Evolutionary conservation across 225 moss, liverwort and hornwort species (phyloP), one percentile per base, ranked within the genome.

Genomic region (Thuidium tamariscinum): DNA sequence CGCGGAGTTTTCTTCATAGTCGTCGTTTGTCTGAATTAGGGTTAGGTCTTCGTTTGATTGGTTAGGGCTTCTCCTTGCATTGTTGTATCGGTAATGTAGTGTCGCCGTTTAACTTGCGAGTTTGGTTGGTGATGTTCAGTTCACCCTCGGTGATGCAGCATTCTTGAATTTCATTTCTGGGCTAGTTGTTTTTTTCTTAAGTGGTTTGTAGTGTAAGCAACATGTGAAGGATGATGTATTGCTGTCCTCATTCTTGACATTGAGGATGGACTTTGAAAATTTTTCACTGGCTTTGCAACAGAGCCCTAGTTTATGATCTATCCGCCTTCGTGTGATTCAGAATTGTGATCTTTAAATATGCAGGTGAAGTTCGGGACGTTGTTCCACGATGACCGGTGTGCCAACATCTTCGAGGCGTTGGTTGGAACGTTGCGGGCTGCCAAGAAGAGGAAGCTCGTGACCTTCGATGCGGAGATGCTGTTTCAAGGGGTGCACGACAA

Each of bases 401-500:
- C 97, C 51, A 96, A 97, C 87, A 88, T 97, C 60, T 97, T 97
- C 65, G 97, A 97, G 84, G 97, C 97, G 13, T 92, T 97, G 59
- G 94, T 97, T 41, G 97, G 97, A 41, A 97, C 97, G 22, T 93
- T 97, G 39, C 92, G 97, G 63, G 97, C 97, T 56, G 97, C 96
- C 79, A 97, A 96, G 92, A 97, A 97, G 89, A 91, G 95, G 84
- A 97, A 97, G 76, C 89, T 97, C 36, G 37, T 97, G 37, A 94
- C 91, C 41, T 97, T 97, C 74, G 92, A 97, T 71, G 79, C 93
- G 39, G 97, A 97, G 87, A 93, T 97, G 91, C 89, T 97, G 46
- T 93, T 97, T 36, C 97, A 97, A 92, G 97, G 97, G 30, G 96
- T 97, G 78, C 97, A 97, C 62, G 95, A 97, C 86, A 95, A 96